Evolutionary conservation across 1,139 yeast genomes (phyloP).

Genomic region (Debaryomycetaceae sp.): DNA sequence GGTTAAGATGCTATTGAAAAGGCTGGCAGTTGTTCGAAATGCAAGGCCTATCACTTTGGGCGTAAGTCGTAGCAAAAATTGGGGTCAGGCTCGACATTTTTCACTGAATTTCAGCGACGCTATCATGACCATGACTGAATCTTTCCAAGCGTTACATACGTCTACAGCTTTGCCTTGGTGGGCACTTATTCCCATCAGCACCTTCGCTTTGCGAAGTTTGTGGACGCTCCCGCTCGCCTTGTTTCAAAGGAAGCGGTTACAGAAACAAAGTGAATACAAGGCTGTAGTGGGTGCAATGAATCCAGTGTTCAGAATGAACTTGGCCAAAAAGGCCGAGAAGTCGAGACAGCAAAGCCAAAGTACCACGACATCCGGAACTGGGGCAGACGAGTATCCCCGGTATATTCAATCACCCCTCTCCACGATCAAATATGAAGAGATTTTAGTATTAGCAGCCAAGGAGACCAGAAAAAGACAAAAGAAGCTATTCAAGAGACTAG

Average conservation of each 20-base stretch:
- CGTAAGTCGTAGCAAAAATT: too few relatives aligned
- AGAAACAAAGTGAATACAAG: slow-evolving; percentile 64
- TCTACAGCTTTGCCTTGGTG: slow-evolving; percentile 77
- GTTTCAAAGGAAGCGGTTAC: slow-evolving; percentile 62
- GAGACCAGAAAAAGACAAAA: slow-evolving; percentile 77
- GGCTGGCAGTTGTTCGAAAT: neutral
- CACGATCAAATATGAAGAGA: slow-evolving; percentile 71
- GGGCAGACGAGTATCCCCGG: slow-evolving; percentile 8
- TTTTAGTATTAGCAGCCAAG: slow-evolving; percentile 65
- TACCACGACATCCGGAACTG: slow-evolving; percentile 4
- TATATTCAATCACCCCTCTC: slow-evolving; percentile 29
- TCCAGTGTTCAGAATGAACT: slow-evolving; percentile 69
- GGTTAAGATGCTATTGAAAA: neutral
- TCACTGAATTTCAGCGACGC: slow-evolving; percentile 9
- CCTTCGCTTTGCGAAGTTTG: slow-evolving; percentile 58
- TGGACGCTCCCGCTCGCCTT: slow-evolving; percentile 81
- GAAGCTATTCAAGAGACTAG: slow-evolving; percentile 57
- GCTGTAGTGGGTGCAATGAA: slow-evolving; percentile 71
- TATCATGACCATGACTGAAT: slow-evolving; percentile 35
- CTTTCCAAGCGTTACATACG: slow-evolving; percentile 49
- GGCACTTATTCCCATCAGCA: slow-evolving; percentile 70
- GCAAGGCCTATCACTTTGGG: neutral
- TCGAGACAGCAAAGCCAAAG: slow-evolving; percentile 24
- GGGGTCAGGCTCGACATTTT: slow-evolving; percentile 1
- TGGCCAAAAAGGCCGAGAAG: slow-evolving; percentile 54